These are phyloP conservation scores for Capronia epimyces DNA, from an alignment of 2,329 filamentous ascomycete species.

Conservation along the genomic window DNA sequence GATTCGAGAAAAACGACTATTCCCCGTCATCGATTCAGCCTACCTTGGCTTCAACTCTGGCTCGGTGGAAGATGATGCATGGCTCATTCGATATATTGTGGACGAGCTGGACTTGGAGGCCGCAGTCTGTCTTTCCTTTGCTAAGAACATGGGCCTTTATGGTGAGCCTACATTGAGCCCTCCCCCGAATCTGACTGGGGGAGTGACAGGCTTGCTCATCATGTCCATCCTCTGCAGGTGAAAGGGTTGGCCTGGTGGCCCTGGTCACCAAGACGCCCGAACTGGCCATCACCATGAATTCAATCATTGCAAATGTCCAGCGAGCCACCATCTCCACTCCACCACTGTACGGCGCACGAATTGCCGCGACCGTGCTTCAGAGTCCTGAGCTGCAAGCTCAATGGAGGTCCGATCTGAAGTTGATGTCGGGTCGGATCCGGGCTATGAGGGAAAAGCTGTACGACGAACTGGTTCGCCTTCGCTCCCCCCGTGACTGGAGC, in stretches of 20 bases:
- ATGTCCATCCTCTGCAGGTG: background rate
- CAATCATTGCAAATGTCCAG: constrained; percentile 43
- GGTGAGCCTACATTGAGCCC: constrained; percentile 54
- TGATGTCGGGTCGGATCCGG: constrained; percentile 35
- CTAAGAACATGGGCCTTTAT: constrained; percentile 73
- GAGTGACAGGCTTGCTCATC: background rate
- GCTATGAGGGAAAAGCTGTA: constrained; percentile 31
- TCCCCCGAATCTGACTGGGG: background rate
- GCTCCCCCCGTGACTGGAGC: constrained; percentile 32
- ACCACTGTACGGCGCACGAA: constrained; percentile 32
- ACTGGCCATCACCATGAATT: background rate
- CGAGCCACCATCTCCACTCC: constrained; percentile 16
- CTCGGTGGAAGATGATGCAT: constrained; percentile 75
- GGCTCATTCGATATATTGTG: constrained; percentile 86
- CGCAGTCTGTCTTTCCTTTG: constrained; percentile 55
- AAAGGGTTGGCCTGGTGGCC: background rate
- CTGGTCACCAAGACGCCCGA: background rate
- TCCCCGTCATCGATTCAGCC: constrained; percentile 96
- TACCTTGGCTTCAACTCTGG: constrained; percentile 98
- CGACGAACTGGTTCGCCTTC: constrained; percentile 27
- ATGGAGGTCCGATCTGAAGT: constrained; percentile 35
- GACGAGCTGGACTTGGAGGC: constrained; percentile 65
- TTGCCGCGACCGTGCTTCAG: constrained; percentile 32
- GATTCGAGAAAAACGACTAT: constrained; percentile 73
- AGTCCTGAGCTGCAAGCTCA: constrained; percentile 26